Evolutionary conservation across 257 asterid species (phyloP).

Genomic region (Solanum piurae): DNA sequence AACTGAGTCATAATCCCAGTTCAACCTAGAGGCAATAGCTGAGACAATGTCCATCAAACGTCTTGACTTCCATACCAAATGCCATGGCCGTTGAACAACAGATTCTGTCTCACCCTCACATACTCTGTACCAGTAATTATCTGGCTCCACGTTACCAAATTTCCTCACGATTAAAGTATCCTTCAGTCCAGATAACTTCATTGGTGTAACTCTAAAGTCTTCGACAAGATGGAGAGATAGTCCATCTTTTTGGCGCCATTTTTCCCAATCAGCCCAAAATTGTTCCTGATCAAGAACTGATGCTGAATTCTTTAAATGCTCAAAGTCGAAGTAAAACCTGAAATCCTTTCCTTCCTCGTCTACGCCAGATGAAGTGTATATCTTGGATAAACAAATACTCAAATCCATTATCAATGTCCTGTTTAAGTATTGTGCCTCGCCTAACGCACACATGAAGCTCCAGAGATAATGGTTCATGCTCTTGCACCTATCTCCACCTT

Average conservation of each 20-base stretch:
- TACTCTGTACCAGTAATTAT: slow-evolving; percentile 73
- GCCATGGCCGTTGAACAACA: slow-evolving; percentile 68
- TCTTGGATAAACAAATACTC: slow-evolving; percentile 57
- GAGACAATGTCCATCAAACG: slow-evolving; percentile 52
- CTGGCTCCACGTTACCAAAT: slow-evolving; percentile 67
- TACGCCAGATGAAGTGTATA: slow-evolving; percentile 49
- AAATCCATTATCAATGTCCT: slow-evolving; percentile 81
- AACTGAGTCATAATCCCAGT: slow-evolving; percentile 69
- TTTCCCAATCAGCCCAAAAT: slow-evolving; percentile 62
- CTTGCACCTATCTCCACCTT: slow-evolving; percentile 93
- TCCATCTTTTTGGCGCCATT: slow-evolving; percentile 45
- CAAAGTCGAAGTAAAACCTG: slow-evolving; percentile 73
- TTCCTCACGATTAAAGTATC: slow-evolving; percentile 61
- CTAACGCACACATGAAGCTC: slow-evolving; percentile 79
- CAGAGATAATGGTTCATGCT: slow-evolving; percentile 70
- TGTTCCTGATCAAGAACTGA: slow-evolving; percentile 53
- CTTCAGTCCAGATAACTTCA: slow-evolving; percentile 39
- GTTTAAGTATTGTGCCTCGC: slow-evolving; percentile 85
- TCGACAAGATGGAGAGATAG: slow-evolving; percentile 61
- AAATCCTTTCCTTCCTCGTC: slow-evolving; percentile 89
- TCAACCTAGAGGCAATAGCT: slow-evolving; percentile 51
- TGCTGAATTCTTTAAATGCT: slow-evolving; percentile 62
- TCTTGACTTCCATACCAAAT: slow-evolving; percentile 51
- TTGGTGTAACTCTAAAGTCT: slow-evolving; percentile 49
- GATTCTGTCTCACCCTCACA: slow-evolving; percentile 69